Conservation (phyloP, 2,329 filamentous ascomycete species). For the Mycocentrospora acerina region DNA sequence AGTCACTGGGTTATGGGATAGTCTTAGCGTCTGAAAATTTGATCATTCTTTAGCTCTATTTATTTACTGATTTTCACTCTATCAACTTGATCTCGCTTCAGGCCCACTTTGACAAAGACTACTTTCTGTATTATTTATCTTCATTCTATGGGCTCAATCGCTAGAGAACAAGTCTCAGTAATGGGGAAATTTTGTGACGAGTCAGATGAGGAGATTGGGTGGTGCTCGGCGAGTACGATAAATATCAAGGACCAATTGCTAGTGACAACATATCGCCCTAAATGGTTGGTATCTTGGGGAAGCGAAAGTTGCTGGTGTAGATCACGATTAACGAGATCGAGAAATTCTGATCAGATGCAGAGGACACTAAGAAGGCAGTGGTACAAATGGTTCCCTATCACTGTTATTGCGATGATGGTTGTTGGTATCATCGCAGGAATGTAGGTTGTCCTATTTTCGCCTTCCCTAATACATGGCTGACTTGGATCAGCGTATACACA, state of each 20-base stretch:
- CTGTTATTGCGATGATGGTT: conserved; percentile 9
- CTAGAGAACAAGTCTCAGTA: too few relatives aligned
- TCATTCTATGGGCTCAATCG: too few relatives aligned
- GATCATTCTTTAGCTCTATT: too few relatives aligned
- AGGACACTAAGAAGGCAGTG: conserved; percentile 7
- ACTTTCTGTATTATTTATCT: too few relatives aligned
- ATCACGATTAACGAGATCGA: conserved; percentile 2
- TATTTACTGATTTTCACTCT: too few relatives aligned
- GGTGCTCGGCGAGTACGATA: conserved; percentile 6
- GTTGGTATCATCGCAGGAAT: conserved; percentile 21
- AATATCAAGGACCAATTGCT: conserved; percentile 3
- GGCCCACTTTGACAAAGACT: too few relatives aligned
- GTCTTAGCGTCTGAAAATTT: too few relatives aligned
- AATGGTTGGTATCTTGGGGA: conserved; percentile 5
- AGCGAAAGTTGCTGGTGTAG: conserved; percentile 2
- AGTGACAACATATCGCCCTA: conserved; percentile 2
- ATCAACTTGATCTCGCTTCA: too few relatives aligned
- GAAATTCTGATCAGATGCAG: conserved; percentile 7
- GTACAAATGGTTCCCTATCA: conserved; percentile 9
- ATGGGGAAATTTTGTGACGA: conserved; percentile 10
- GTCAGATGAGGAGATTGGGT: conserved; percentile 9
- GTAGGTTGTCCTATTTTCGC: conserved; percentile 8
- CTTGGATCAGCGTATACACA: conserved; percentile 21
- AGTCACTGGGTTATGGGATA: too few relatives aligned
- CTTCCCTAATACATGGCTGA: conserved; percentile 4